Conservation (phyloP, 805 yeast species). For the Saturnispora gosingensis region DNA sequence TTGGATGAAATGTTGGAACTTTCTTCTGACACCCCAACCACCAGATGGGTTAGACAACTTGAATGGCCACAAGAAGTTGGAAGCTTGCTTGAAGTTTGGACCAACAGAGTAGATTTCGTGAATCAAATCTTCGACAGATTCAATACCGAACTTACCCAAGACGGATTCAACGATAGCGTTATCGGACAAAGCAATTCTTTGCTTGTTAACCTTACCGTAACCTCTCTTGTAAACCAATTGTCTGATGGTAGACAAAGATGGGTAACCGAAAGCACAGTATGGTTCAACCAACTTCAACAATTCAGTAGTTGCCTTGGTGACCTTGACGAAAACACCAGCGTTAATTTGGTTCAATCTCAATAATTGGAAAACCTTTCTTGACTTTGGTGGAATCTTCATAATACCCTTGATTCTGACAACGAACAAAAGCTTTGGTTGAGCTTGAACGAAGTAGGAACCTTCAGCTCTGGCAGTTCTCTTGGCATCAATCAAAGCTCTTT, state of each 20-base stretch:
- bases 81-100: conserved; percentile 97
- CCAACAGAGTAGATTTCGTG: conserved; percentile 96
- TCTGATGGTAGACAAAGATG: conserved; percentile 84
- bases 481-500: conserved; percentile 77
- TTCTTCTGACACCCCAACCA: conserved; percentile 96
- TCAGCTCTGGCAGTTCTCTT: conserved; percentile 90
- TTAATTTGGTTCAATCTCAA: conserved; percentile 89
- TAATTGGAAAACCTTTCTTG: conserved; percentile 96
- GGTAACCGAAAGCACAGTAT: conserved; percentile 97
- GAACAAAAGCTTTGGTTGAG: conserved; percentile 89
- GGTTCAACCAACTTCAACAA: conserved; percentile 91
- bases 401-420: conserved; percentile 99
- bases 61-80: conserved; percentile 98
- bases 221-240: conserved; percentile 96
- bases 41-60: conserved; percentile 93
- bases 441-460: conserved; percentile 91
- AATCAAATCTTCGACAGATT: conserved; percentile 85
- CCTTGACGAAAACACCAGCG: conserved; percentile 90
- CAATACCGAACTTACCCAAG: conserved; percentile 89
- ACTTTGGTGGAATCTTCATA: conserved; percentile 97
- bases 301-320: conserved; percentile 92
- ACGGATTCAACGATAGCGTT: conserved; percentile 80
- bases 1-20: conserved; percentile 94
- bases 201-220: conserved; percentile 94
- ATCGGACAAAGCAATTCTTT: conserved; percentile 85